Percentiles rank a stretch among this genome's conserved stretches.
Conservation (phyloP, 768 basidiomycete species). For the Trametes meyenii region DNA sequence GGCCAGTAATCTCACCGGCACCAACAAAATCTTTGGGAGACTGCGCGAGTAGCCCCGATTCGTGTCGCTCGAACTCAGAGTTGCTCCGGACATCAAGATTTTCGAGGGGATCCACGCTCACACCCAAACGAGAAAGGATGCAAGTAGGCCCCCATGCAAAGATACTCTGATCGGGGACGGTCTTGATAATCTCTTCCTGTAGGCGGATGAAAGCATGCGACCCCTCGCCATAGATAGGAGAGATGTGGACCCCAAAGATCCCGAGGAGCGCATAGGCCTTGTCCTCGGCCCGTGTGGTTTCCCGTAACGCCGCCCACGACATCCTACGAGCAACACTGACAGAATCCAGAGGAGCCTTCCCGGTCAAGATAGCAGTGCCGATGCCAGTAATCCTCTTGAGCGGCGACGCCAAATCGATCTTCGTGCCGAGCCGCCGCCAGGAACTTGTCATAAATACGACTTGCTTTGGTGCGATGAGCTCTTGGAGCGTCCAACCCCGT, state of each 20-base stretch:
- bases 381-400: not conserved
- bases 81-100: not conserved
- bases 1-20: not conserved
- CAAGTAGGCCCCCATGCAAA: slow-evolving; percentile 10
- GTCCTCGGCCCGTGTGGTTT: slow-evolving; percentile 7
- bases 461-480: slow-evolving; percentile 1
- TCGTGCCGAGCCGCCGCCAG: not conserved
- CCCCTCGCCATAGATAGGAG: slow-evolving; percentile 13
- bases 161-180: slow-evolving; percentile 15
- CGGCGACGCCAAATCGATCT: not conserved
- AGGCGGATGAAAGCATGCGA: slow-evolving; percentile 9
- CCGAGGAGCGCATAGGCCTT: slow-evolving; percentile 14
- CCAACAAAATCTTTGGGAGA: not conserved
- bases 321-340: slow-evolving; percentile 1
- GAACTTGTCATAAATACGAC: not conserved
- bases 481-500: slow-evolving; percentile 3
- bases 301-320: not conserved
- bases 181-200: slow-evolving; percentile 10
- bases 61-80: not conserved
- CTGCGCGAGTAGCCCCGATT: not conserved
- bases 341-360: not conserved
- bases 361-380: not conserved
- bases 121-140: not conserved
- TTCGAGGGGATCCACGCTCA: not conserved
- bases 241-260: slow-evolving; percentile 11